phyloP scores from a whole-genome alignment of 306 rosid genomes.

The Lathyrus aphaca region DNA sequence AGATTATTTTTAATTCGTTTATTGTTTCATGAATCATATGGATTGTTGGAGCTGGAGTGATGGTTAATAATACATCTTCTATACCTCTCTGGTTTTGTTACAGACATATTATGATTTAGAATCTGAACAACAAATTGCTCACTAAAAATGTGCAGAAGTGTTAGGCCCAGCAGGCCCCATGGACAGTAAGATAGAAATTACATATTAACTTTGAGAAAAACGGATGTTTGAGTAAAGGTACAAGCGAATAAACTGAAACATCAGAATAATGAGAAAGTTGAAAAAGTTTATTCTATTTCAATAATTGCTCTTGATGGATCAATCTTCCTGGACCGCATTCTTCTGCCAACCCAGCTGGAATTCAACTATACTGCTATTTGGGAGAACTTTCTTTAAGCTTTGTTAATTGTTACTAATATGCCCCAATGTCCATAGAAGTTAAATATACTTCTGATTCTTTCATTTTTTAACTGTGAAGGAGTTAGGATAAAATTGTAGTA shows the following conservation, averaged over 20 bases:
- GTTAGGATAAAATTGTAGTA: slow-evolving; percentile 8
- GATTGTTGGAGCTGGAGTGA: too few relatives aligned
- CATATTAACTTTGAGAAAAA: not conserved
- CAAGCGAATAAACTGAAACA: slow-evolving; percentile 27
- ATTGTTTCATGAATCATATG: too few relatives aligned
- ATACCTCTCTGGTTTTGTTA: not conserved
- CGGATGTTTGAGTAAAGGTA: not conserved
- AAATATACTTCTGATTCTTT: slow-evolving; percentile 11
- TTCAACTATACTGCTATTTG: slow-evolving; percentile 10
- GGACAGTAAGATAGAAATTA: slow-evolving; percentile 18
- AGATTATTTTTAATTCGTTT: not conserved
- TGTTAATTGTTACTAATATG: slow-evolving; percentile 4
- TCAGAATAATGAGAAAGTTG: slow-evolving; percentile 4
- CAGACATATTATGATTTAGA: not conserved
- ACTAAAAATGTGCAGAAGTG: not conserved
- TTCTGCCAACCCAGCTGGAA: slow-evolving; percentile 13
- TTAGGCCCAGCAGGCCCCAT: slow-evolving; percentile 6
- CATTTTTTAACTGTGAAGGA: slow-evolving; percentile 27
- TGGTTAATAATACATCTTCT: not conserved
- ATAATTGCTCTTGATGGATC: slow-evolving; percentile 25
- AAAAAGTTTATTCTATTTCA: not conserved
- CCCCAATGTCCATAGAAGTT: slow-evolving; percentile 5
- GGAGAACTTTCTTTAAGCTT: not conserved
- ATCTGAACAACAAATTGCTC: slow-evolving; percentile 3
- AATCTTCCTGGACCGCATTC: slow-evolving; percentile 33